Base-by-base conservation (phyloP, 2,329 filamentous ascomycete species). In the Ophiostoma quercus region DNA sequence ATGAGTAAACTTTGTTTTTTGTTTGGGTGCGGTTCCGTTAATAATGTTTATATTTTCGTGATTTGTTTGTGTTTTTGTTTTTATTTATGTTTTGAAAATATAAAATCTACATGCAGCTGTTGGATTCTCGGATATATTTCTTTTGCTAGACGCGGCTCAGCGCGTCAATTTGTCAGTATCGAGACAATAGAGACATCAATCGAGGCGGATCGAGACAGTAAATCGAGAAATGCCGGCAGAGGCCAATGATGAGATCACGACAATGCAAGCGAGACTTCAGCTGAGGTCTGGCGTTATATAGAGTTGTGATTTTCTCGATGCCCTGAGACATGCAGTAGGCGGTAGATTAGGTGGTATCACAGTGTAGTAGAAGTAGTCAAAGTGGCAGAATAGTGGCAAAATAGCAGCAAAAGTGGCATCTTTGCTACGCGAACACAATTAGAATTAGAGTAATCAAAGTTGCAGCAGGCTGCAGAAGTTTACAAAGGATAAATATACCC, bases 261-360 rank as follows among this genome's bases (percentile, higher is more conserved):
- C 51, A 12, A 19, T 43, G 16, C 43, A 47, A 7, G 16, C 19
- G 43, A n/a, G 19, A n/a, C 19, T 47, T n/a, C 16, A 47, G 43
- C 43, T 47, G 43, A 47, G 43, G 19, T 47, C 19, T 16, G 43
- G 43, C 43, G 43, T 47, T 16, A n/a, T n/a, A 47, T 47, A 47
- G 43, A 47, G 43, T 47, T 25, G 3, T 8, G 8, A 14, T 57
- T 22, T 25, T 11, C n/a, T 25, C 8, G 51, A 57, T 57, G 51
- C 22, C 51, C 22, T 57, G 51, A 25, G 51, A 57, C 51, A 57
- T 57, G 51, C 51, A 57, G 51, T 57, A 57, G 51, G 43, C 43
- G 43, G 43, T 19, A 6, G 43, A 47, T 47, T 47, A 7, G 43
- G 43, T 16, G 19, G 43, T 47, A 41, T 12, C 34, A 34, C 4